Evolutionary conservation across 441 rosid genomes (phyloP).

Genomic region (Erodium texanum): DNA sequence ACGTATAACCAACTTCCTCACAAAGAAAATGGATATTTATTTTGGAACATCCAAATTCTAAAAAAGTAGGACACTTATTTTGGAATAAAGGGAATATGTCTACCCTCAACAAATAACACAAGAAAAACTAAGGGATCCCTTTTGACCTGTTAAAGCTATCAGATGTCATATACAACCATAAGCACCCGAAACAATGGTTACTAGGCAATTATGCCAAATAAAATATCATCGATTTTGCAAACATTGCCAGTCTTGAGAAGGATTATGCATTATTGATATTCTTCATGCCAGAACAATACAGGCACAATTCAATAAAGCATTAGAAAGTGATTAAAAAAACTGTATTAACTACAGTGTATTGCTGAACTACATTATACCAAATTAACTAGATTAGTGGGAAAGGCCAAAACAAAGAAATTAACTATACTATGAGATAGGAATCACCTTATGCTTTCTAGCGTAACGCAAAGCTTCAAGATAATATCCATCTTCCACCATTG

Average conservation of each 20-base stretch:
- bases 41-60: not conserved
- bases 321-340: not conserved
- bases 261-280: not conserved
- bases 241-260: not conserved
- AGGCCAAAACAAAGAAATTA: not conserved
- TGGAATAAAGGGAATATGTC: not conserved
- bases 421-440: not conserved
- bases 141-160: not conserved
- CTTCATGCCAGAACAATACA: not conserved
- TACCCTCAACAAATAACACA: not conserved
- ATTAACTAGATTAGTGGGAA: not conserved
- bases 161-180: not conserved
- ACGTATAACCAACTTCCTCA: not conserved
- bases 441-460: slow-evolving; percentile 78
- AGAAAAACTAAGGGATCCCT: not conserved
- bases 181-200: not conserved
- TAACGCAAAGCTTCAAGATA: slow-evolving; percentile 88
- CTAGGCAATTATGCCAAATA: not conserved
- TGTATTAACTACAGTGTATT: not conserved
- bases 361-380: not conserved
- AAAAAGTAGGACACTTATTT: not conserved
- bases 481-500: slow-evolving; percentile 79
- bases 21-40: too few species aligned
- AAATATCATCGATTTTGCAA: not conserved
- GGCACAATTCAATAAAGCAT: not conserved